Conservation (phyloP, 345 rosid species). For the Heritiera fomes region DNA sequence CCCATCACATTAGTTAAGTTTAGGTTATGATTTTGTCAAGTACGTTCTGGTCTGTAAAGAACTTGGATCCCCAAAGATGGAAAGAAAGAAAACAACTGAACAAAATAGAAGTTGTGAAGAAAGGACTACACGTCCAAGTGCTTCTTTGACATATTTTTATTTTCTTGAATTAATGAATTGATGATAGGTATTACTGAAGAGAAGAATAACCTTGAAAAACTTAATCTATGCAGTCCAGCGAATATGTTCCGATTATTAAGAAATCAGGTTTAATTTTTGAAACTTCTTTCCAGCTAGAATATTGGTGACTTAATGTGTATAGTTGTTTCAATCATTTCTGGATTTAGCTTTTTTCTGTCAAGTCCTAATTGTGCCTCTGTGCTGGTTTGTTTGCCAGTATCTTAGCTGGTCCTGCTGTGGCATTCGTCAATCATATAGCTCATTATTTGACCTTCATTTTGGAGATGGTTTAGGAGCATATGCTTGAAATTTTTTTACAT, state of each 20-base stretch:
- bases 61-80: neutral
- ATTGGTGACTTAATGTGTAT: too few species aligned
- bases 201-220: too few species aligned
- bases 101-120: neutral
- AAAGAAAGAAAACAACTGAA: neutral
- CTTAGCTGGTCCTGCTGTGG: neutral
- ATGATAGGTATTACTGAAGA: too few species aligned
- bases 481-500: neutral
- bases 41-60: neutral
- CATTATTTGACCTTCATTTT: neutral
- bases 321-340: neutral
- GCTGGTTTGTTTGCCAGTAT: neutral
- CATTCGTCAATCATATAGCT: neutral
- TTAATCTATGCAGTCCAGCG: too few species aligned
- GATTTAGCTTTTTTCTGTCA: neutral
- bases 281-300: neutral
- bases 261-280: neutral
- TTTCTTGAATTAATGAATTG: neutral
- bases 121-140: neutral
- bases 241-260: too few species aligned
- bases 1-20: neutral
- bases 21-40: neutral
- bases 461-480: conserved; percentile 3
- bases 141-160: neutral
- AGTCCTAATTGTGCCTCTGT: neutral